phyloP scores from a whole-genome alignment of 164 flowering plant genomes.

The Berberis vulgaris region DNA sequence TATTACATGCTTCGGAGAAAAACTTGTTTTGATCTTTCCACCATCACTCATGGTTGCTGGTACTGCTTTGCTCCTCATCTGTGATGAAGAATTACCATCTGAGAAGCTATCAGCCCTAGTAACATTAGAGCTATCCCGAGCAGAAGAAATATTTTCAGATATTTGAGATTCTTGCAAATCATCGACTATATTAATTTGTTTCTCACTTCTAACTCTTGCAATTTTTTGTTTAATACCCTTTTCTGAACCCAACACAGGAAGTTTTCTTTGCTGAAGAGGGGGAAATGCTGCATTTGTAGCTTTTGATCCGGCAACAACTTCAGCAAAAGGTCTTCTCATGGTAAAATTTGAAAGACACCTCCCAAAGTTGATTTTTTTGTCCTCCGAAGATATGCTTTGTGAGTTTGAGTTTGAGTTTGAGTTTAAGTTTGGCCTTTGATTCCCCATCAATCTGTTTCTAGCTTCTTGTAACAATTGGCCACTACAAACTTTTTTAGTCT shows the following conservation, averaged over 20 bases:
- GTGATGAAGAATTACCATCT: slow-evolving; percentile 36
- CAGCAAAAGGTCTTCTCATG: slow-evolving; percentile 79
- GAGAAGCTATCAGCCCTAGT: slow-evolving; percentile 9
- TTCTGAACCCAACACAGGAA: slow-evolving; percentile 21
- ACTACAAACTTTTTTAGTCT: slow-evolving; percentile 19
- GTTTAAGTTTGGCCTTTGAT: slow-evolving; percentile 7
- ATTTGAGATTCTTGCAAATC: slow-evolving; percentile 17
- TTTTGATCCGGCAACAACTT: slow-evolving; percentile 82
- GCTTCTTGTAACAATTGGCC: slow-evolving; percentile 17
- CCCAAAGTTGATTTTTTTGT: slow-evolving; percentile 46
- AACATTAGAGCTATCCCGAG: slow-evolving; percentile 20
- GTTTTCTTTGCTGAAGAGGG: slow-evolving; percentile 65
- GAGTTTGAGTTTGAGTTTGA: slow-evolving; percentile 3
- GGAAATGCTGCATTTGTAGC: slow-evolving; percentile 65
- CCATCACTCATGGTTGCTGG: slow-evolving; percentile 31
- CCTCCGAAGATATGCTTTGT: slow-evolving; percentile 21
- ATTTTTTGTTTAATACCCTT: slow-evolving; percentile 35
- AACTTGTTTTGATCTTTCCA: slow-evolving; percentile 22
- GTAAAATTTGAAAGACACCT: slow-evolving; percentile 51
- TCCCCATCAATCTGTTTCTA: slow-evolving; percentile 17
- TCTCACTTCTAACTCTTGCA: slow-evolving; percentile 22
- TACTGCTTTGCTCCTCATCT: slow-evolving; percentile 58
- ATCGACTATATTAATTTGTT: slow-evolving; percentile 15
- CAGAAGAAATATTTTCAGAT: slow-evolving; percentile 21
- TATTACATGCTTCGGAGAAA: slow-evolving; percentile 32